Conservation (phyloP, 2,329 filamentous ascomycete species). For the Ophiostoma pallidulum region DNA sequence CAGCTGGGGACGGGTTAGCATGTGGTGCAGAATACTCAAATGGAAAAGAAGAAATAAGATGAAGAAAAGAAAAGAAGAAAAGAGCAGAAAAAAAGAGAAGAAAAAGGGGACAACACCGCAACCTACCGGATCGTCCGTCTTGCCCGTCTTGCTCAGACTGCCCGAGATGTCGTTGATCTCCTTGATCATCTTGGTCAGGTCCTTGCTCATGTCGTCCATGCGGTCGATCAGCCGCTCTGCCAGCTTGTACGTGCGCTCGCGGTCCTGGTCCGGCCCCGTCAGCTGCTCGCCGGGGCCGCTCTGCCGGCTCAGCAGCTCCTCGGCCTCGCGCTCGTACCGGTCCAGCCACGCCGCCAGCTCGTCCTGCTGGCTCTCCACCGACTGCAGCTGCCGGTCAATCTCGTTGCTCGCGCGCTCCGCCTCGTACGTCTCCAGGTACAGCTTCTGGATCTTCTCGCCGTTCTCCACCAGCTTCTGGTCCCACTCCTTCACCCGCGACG, state of each 20-base stretch:
- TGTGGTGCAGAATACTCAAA: too few species aligned
- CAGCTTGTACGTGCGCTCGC: constrained; percentile 90
- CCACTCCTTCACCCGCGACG: constrained; percentile 79
- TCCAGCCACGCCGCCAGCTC: constrained; percentile 84
- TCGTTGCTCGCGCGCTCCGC: constrained; percentile 88
- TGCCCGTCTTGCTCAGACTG: constrained; percentile 78
- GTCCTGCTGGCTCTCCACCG: constrained; percentile 85
- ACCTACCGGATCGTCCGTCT: constrained; percentile 78
- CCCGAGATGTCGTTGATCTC: constrained; percentile 94
- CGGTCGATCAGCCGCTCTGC: constrained; percentile 88
- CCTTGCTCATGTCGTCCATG: constrained; percentile 87
- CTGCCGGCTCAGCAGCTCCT: constrained; percentile 75
- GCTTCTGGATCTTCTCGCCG: constrained; percentile 84
- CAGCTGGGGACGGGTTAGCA: constrained; percentile 45
- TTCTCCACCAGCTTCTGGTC: constrained; percentile 89
- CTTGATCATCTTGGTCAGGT: constrained; percentile 91
- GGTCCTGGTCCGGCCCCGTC: constrained; percentile 85
- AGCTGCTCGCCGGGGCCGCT: constrained; percentile 58
- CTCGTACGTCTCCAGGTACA: constrained; percentile 87
- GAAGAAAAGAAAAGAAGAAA: background rate
- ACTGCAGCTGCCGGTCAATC: constrained; percentile 81
- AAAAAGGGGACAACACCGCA: background rate
- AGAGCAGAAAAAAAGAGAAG: background rate
- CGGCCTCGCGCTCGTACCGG: constrained; percentile 83
- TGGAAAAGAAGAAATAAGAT: background rate